Percentiles rank a stretch among this genome's conserved stretches.
phyloP scores from a whole-genome alignment of 148 eudicot species.

The Talinum fruticosum region DNA sequence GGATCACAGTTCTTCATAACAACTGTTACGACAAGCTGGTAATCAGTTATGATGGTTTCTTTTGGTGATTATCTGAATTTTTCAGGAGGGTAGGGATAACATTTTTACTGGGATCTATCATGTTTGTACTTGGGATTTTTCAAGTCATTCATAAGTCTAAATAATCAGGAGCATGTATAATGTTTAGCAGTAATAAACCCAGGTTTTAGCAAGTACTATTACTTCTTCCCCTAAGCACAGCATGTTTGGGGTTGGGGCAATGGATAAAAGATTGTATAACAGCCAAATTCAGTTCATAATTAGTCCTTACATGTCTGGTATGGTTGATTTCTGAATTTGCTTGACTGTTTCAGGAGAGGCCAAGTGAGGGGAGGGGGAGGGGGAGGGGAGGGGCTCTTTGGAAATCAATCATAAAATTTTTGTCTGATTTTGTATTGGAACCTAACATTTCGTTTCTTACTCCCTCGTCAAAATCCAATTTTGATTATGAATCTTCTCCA shows the following conservation, averaged over 20 bases:
- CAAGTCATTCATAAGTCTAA: too few relatives aligned
- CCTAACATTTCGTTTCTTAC: background rate
- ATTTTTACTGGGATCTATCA: background rate
- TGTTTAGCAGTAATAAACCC: too few relatives aligned
- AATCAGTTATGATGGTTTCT: constrained; percentile 2
- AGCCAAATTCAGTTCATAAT: background rate
- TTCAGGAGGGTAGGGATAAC: background rate
- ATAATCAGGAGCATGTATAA: too few relatives aligned
- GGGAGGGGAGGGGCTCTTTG: background rate
- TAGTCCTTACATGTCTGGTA: background rate
- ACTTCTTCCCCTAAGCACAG: background rate
- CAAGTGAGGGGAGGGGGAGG: background rate
- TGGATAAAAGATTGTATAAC: background rate
- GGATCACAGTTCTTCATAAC: constrained; percentile 38
- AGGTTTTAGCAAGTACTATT: background rate
- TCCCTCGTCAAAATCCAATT: too few relatives aligned
- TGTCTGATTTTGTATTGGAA: background rate
- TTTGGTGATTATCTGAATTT: too few relatives aligned
- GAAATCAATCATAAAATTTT: background rate
- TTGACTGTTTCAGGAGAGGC: background rate
- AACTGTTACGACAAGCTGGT: constrained; percentile 43
- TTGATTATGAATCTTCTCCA: background rate
- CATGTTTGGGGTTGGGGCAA: background rate
- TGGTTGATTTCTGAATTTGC: background rate
- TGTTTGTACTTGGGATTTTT: background rate